Base-by-base conservation (phyloP, 371 early-diverging fungal genomes). In the Thermomucor indicae-seudaticae region DNA sequence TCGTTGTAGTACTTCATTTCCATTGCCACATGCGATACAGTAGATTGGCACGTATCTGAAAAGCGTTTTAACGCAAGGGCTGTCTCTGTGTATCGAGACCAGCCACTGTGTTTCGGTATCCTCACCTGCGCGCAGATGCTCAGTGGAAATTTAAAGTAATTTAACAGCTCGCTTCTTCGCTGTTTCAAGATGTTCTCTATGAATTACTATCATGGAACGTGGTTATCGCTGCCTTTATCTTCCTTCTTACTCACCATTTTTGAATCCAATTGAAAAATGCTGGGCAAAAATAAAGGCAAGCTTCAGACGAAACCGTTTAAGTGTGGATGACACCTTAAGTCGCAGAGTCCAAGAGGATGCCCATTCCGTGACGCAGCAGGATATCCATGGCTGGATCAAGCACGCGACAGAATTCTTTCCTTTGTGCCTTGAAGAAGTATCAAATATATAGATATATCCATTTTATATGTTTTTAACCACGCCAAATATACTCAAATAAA, bases 221-320 rank as follows among this genome's bases (percentile, higher is more conserved):
- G 43, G 43, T 6, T 43, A 43, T 25, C 24, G 43, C 43, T 43
- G 43, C 43, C 8, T 22, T 16, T 43, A 43, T 43, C 43, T 43
- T 4, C 43, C 10, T 43, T 25, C 43, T 22, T 43, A 43, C 43
- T 43, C 43, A 23, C 43, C 43, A 43, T 22, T 24, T 24, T 17
- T 6, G 32, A 32, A 43, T 23, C 43, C 43, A 43, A 43, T 23
- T 43, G 43, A 43, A 23, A 14, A 43, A 20, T 43, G 17, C 23
- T 7, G 23, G 17, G 22, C 43, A 43, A 43, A 23, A 32, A 32
- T 32, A 14, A 32, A 32, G 32, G 32, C 32, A 32, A 32, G 8
- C 14, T 32, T 32, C 14, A 32, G 32, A 32, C 32, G 32, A 32
- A 32, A 32, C 32, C 32, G 32, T 32, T 14, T 32, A 32, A 32